Conservation (phyloP, 1,284 basidiomycete genomes). For the Boletus sp. region DNA sequence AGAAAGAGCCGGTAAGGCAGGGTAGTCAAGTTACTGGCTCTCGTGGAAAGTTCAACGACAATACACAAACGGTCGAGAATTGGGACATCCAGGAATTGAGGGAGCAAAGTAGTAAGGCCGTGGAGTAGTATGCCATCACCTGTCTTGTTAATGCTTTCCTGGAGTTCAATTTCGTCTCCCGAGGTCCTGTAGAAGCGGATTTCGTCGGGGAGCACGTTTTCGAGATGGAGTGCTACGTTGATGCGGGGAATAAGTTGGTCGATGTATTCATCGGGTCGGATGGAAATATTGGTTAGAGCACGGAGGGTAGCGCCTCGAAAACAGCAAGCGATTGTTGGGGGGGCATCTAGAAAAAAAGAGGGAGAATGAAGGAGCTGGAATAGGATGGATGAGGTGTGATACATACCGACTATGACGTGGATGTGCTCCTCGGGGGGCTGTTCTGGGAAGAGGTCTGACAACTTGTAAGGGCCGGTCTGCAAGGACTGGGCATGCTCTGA, state of each 20-base stretch:
- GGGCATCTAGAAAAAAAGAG: background rate
- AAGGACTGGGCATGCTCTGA: too few relatives aligned
- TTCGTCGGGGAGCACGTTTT: too few relatives aligned
- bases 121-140: background rate
- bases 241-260: too few relatives aligned
- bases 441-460: background rate
- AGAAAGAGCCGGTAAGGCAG: too few relatives aligned
- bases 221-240: too few relatives aligned
- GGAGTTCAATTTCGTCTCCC: background rate
- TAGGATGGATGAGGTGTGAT: background rate
- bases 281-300: too few relatives aligned
- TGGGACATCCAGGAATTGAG: background rate
- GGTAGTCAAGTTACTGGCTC: too few relatives aligned
- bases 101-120: background rate
- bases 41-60: background rate
- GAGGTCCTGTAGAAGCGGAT: too few relatives aligned
- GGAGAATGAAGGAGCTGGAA: too few relatives aligned
- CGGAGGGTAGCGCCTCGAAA: too few relatives aligned
- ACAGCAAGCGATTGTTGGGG: too few relatives aligned
- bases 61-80: background rate
- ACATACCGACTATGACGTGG: constrained; percentile 9
- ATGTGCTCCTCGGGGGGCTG: background rate
- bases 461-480: background rate
- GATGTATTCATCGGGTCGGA: too few relatives aligned
- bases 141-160: background rate